Percentiles rank a stretch among this genome's conserved stretches.
Conservation (phyloP, 2,329 filamentous ascomycete genomes). For the Didymella pomorum region DNA sequence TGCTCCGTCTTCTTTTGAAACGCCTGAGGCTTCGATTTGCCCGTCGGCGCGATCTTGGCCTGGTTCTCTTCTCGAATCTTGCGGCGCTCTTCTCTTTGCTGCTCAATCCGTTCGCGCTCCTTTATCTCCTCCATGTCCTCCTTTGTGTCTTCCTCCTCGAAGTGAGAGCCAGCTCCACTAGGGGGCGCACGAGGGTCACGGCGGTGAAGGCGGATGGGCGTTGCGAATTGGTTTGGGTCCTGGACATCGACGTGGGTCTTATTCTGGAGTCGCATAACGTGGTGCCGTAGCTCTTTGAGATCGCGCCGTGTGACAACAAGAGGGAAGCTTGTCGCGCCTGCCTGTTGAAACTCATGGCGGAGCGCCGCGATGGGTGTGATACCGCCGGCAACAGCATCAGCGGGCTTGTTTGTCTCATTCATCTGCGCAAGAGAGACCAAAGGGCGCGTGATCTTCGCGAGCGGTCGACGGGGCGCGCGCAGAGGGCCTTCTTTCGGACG, state of each 20-base stretch:
- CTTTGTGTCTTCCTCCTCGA: constrained; percentile 64
- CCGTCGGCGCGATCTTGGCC: constrained; percentile 89
- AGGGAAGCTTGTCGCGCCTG: constrained; percentile 56
- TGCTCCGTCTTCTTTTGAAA: constrained; percentile 84
- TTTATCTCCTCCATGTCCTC: constrained; percentile 73
- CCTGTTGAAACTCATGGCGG: constrained; percentile 36
- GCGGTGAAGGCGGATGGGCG: constrained; percentile 87
- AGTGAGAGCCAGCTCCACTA: constrained; percentile 52
- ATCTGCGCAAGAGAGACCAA: constrained; percentile 46
- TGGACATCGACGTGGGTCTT: constrained; percentile 70
- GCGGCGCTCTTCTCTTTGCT: constrained; percentile 76
- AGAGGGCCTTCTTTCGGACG: constrained; percentile 50
- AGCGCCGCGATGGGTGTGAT: constrained; percentile 32
- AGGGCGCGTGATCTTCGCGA: constrained; percentile 45
- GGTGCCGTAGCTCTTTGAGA: constrained; percentile 80
- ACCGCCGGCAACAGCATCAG: constrained; percentile 19
- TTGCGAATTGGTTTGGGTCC: constrained; percentile 83
- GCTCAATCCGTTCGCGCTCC: constrained; percentile 66
- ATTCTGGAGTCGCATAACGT: constrained; percentile 80
- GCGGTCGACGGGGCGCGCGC: constrained; percentile 43
- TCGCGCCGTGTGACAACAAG: constrained; percentile 84
- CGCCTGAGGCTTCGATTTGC: constrained; percentile 70
- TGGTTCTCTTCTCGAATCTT: constrained; percentile 86
- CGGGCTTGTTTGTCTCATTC: constrained; percentile 37
- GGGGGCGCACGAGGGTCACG: constrained; percentile 77